Percentiles rank a stretch among this genome's conserved stretches.
Conservation (phyloP, 2,329 filamentous ascomycete genomes). For the Penicillium occitanis region DNA sequence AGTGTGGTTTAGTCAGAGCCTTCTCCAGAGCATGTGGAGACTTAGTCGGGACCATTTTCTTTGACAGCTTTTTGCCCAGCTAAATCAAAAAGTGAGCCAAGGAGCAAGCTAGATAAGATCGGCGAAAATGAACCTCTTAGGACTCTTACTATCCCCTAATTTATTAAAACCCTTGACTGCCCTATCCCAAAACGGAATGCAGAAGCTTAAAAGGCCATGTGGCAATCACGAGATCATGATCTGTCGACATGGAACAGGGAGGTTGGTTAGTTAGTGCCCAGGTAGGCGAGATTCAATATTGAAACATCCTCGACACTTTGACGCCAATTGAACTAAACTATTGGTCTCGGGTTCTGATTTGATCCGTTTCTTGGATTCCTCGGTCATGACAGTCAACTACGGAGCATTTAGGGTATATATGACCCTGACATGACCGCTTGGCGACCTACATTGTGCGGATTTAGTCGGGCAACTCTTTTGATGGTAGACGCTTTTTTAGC, state of each 20-base stretch:
- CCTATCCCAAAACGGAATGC: neutral
- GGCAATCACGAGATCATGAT: neutral
- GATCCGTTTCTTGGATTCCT: neutral
- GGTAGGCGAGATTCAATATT: neutral
- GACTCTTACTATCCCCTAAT: neutral
- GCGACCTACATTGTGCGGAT: neutral
- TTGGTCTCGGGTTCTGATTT: neutral
- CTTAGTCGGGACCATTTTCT: neutral
- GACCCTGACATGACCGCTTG: neutral
- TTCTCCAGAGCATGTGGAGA: neutral
- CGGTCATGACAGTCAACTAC: neutral
- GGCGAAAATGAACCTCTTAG: neutral
- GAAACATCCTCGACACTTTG: neutral
- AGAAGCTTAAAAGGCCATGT: neutral
- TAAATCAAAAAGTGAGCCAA: neutral
- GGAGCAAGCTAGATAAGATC: neutral
- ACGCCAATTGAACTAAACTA: neutral
- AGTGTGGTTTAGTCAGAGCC: neutral
- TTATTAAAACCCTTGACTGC: neutral
- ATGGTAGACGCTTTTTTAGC: neutral
- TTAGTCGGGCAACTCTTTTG: neutral
- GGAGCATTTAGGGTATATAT: neutral
- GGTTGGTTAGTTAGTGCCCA: neutral
- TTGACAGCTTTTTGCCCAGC: neutral
- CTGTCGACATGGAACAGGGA: neutral